phyloP scores from a whole-genome alignment of 345 rosid species.

The Turritis glabra region DNA sequence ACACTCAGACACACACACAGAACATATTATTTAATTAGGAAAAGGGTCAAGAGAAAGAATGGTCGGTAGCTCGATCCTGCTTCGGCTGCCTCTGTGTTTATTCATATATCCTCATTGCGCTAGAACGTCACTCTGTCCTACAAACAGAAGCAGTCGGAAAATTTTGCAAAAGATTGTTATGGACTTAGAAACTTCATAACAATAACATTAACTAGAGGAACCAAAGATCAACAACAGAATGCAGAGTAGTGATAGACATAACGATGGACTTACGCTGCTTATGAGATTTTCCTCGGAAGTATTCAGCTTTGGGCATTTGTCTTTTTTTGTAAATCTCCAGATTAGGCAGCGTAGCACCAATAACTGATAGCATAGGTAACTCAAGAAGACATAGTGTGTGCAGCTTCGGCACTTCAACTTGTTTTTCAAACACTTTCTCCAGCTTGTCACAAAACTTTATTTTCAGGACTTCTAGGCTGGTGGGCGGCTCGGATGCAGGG shows the following conservation, averaged over 20 bases:
- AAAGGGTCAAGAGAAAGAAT: no score
- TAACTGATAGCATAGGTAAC: slow-evolving; percentile 37
- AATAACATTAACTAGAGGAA: background rate
- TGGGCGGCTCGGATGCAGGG: slow-evolving; percentile 22
- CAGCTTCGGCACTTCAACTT: slow-evolving; percentile 26
- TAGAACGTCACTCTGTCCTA: no score
- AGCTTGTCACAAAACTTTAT: slow-evolving; percentile 48
- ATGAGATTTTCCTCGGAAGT: background rate
- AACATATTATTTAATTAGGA: no score
- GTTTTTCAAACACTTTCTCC: slow-evolving; percentile 26
- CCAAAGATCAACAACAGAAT: background rate
- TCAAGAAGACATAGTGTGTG: slow-evolving; percentile 32
- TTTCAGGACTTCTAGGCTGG: slow-evolving; percentile 40
- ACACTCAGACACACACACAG: no score
- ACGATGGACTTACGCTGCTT: no score
- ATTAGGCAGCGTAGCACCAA: slow-evolving; percentile 28
- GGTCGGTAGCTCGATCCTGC: no score
- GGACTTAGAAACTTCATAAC: background rate
- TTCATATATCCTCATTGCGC: no score
- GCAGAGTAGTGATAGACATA: background rate
- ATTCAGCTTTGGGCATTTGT: slow-evolving; percentile 16
- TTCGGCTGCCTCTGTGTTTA: no score
- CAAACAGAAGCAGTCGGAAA: background rate
- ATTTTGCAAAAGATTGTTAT: background rate
- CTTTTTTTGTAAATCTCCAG: background rate